A percentile compares a stretch with the other conserved stretches of the same genome.
These are phyloP conservation scores for Corniculantispora saksenae DNA, from an alignment of 2,329 filamentous ascomycete species.

Conservation along the genomic window DNA sequence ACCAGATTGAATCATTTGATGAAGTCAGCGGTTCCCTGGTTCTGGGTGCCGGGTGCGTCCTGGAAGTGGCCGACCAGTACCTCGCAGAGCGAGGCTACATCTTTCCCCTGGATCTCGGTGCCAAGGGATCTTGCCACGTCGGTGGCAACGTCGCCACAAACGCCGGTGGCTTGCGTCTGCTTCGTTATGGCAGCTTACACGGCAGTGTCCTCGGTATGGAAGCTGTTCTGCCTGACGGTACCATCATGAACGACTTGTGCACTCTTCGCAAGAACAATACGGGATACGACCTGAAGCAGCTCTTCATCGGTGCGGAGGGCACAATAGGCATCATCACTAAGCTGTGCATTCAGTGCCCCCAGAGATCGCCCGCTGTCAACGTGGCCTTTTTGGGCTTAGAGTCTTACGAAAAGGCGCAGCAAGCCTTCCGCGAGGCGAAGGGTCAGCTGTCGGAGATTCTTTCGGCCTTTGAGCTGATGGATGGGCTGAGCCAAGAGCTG, in stretches of 20 bases:
- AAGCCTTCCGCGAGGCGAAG: slow-evolving; percentile 87
- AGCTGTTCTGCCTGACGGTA: slow-evolving; percentile 90
- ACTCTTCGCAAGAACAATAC: slow-evolving; percentile 97
- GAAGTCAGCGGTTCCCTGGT: slow-evolving; percentile 89
- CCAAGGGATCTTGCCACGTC: slow-evolving; percentile 95
- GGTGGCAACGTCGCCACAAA: slow-evolving; percentile 97
- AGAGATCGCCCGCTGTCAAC: slow-evolving; percentile 83
- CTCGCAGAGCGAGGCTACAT: slow-evolving; percentile 82
- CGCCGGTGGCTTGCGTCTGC: slow-evolving; percentile 83
- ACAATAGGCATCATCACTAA: slow-evolving; percentile 94
- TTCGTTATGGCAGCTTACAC: slow-evolving; percentile 92
- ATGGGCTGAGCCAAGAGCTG: slow-evolving; percentile 76
- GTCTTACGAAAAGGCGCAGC: slow-evolving; percentile 85
- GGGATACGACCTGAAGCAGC: slow-evolving; percentile 93
- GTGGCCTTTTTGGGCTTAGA: slow-evolving; percentile 92
- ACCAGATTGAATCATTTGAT: slow-evolving; percentile 87
- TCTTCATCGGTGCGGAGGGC: slow-evolving; percentile 94
- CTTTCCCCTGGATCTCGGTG: slow-evolving; percentile 95
- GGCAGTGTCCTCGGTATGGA: slow-evolving; percentile 91
- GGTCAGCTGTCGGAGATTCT: slow-evolving; percentile 89
- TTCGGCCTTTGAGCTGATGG: slow-evolving; percentile 98
- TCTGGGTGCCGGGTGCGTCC: slow-evolving; percentile 85
- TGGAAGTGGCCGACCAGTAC: slow-evolving; percentile 85
- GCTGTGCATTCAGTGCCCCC: slow-evolving; percentile 85
- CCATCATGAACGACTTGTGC: slow-evolving; percentile 83